Evolutionary conservation across 2,329 filamentous ascomycete species (phyloP).

Genomic region (Pseudogymnoascus sp.): DNA sequence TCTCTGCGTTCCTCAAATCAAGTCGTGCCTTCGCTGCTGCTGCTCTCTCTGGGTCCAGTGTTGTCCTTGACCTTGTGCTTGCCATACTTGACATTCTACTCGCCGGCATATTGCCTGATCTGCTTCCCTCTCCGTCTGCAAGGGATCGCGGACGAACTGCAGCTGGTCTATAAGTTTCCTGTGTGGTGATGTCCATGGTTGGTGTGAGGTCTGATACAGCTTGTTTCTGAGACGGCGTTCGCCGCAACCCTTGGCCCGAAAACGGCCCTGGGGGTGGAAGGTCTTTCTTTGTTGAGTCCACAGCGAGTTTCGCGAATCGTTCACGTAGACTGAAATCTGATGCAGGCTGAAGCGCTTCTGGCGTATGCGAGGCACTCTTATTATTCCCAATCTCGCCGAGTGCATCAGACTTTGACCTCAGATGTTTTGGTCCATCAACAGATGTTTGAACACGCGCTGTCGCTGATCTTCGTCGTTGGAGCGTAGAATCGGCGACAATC

Average conservation of each 20-base stretch:
- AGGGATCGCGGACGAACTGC: conserved; percentile 14
- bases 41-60: conserved; percentile 27
- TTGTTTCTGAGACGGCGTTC: conserved; percentile 1
- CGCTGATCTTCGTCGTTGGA: background rate
- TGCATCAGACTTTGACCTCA: conserved; percentile 1
- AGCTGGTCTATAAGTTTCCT: background rate
- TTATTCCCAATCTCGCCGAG: background rate
- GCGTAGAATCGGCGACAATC: background rate
- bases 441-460: background rate
- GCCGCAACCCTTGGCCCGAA: background rate
- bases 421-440: background rate
- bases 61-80: conserved; percentile 17
- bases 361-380: background rate
- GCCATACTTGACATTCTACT: conserved; percentile 15
- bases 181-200: background rate
- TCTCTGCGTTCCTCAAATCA: conserved; percentile 26
- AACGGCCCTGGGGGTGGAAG: background rate
- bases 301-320: conserved; percentile 2
- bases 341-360: background rate
- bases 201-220: background rate
- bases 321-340: conserved; percentile 3
- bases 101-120: conserved; percentile 30
- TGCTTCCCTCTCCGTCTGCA: conserved; percentile 45
- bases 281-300: background rate
- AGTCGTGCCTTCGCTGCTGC: conserved; percentile 29